Evolutionary conservation across 2,329 filamentous ascomycete genomes (phyloP), one percentile per base, ranked within the genome.

Genomic region (Orbilia javanica): DNA sequence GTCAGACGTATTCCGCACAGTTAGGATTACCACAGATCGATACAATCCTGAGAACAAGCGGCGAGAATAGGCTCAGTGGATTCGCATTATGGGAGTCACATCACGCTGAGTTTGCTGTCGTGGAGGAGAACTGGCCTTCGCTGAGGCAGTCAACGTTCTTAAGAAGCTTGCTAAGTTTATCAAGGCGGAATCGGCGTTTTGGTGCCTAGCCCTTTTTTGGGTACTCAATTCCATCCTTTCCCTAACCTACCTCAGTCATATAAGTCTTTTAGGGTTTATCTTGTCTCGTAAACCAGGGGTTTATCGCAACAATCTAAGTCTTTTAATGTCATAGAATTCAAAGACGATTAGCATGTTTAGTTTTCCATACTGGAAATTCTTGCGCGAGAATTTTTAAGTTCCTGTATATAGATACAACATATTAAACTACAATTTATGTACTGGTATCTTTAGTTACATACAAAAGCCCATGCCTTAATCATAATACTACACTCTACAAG

Each of bases 51-150:
- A 69, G 72, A 50, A 76, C 72, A 3, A 76, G 72, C 25, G 72
- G 72, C 1, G 72, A 76, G 65, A 76, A 76, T 39, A 60, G 72
- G 27, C 18, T 76, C 20, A 76, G 72, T 44, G 72, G 72, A 20
- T 76, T 76, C 31, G 72, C 72, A 4, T 39, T 76, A n/a, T 76
- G 72, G 72, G 72, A 76, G 39, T 76, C 72, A 1, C 72, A 76
- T 31, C 72, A 69, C 50, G 72, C 72, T 2, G 72, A 76, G 34
- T 76, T 76, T 57, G 64, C 72, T 8, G 69, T 76, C 27, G 64
- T 76, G 44, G 39, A 76, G 15, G 72, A 76, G 34, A 76, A 76
- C 22, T 76, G 72, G 72, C 72, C 72, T 20, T 64, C 72, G 2
- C 44, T 76, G 7, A 69, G 29, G 27, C 72, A 76, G 42, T 76